A percentile compares a stretch with the other conserved stretches of the same genome.
Evolutionary conservation across 1,284 basidiomycete genomes (phyloP).

Genomic region (Athelia psychrophila): DNA sequence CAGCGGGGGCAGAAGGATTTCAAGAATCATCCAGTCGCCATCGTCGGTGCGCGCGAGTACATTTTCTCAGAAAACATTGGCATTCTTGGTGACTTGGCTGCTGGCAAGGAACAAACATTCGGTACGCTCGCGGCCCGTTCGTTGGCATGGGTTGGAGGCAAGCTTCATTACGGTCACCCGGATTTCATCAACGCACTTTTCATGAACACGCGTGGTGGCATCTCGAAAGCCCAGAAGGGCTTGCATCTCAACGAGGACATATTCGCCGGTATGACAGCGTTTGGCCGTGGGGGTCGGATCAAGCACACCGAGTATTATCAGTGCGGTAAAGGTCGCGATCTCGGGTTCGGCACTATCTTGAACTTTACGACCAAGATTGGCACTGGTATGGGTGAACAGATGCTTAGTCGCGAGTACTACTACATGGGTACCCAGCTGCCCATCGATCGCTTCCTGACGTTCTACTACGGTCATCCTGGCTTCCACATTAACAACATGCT

Average conservation of each 20-base stretch:
- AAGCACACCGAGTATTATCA: conserved; percentile 99
- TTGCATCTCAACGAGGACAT: conserved; percentile 99
- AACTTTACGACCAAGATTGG: conserved; percentile 99
- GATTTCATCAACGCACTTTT: conserved; percentile 98
- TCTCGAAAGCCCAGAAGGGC: conserved; percentile 99
- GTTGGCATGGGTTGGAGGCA: conserved; percentile 96
- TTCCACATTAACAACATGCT: conserved; percentile 99
- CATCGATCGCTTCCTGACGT: conserved; percentile 97
- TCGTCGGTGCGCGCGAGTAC: conserved; percentile 98
- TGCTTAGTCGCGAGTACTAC: conserved; percentile 99
- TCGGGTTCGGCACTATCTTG: conserved; percentile 97
- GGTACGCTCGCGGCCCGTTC: conserved; percentile 95
- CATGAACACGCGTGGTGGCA: conserved; percentile 98
- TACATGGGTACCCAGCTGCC: conserved; percentile 99
- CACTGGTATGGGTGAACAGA: conserved; percentile 99
- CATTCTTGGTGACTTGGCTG: conserved; percentile 96
- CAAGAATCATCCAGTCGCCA: conserved; percentile 88
- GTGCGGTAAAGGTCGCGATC: conserved; percentile 98
- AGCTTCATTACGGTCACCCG: conserved; percentile 97
- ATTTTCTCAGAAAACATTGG: conserved; percentile 99
- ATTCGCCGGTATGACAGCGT: conserved; percentile 98
- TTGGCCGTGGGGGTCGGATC: conserved; percentile 95
- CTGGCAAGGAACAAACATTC: conserved; percentile 99
- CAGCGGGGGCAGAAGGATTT: conserved; percentile 87
- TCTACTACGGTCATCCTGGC: conserved; percentile 99